phyloP scores from a whole-genome alignment of 495 filamentous ascomycete genomes.

The Recurvomyces mirabilis region DNA sequence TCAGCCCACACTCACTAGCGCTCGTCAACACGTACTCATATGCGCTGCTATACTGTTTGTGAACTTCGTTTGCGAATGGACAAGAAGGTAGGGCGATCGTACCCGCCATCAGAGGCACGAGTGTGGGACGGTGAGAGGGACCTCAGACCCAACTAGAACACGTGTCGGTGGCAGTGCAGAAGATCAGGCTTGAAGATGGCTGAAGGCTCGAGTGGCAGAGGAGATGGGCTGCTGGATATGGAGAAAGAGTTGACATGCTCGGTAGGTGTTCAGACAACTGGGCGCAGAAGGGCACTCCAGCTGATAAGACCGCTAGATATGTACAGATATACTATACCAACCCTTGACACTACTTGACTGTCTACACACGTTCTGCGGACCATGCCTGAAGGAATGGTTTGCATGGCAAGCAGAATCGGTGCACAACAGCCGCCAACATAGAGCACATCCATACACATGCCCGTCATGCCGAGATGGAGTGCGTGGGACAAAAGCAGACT shows the following conservation, averaged over 20 bases:
- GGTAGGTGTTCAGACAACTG: slow-evolving; percentile 41
- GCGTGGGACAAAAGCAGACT: slow-evolving; percentile 71
- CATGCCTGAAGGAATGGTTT: slow-evolving; percentile 94
- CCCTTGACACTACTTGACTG: slow-evolving; percentile 94
- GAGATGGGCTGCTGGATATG: slow-evolving; percentile 28
- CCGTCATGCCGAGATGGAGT: slow-evolving; percentile 84
- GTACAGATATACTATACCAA: slow-evolving; percentile 89
- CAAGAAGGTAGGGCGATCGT: no score
- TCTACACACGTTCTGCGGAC: slow-evolving; percentile 92
- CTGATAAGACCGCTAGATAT: slow-evolving; percentile 53
- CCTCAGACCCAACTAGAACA: no score
- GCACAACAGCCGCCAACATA: slow-evolving; percentile 20
- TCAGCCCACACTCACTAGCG: no score
- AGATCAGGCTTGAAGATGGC: no score
- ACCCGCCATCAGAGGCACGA: no score
- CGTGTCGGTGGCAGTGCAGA: no score
- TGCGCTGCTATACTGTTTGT: no score
- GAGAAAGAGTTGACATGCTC: slow-evolving; percentile 89
- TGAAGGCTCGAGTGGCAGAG: neutral
- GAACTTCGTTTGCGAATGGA: no score
- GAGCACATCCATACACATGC: slow-evolving; percentile 61
- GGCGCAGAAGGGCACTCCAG: slow-evolving; percentile 13
- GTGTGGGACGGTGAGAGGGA: no score
- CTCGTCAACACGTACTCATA: no score
- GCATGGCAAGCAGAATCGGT: slow-evolving; percentile 47